Conservation (phyloP, 768 basidiomycete species). For the Cystobasidiopsis lactophilus region DNA sequence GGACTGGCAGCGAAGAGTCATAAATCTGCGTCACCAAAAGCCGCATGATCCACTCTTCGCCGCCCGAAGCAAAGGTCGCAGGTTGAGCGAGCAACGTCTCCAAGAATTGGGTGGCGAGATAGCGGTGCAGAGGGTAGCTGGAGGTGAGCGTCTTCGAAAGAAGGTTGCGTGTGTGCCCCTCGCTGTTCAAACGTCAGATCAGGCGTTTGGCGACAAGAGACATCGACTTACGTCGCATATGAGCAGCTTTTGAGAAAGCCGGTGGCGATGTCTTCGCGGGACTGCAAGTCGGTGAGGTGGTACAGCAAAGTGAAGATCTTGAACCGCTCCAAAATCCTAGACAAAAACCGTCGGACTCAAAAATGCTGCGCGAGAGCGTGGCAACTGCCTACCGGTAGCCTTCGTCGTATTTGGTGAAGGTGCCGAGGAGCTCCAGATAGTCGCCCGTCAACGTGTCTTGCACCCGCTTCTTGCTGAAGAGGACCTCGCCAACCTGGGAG, state of each 20-base stretch:
- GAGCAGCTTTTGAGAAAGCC: slow-evolving; percentile 77
- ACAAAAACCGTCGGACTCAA: slow-evolving; percentile 67
- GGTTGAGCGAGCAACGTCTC: slow-evolving; percentile 42
- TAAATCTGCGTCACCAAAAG: slow-evolving; percentile 88
- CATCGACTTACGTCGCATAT: slow-evolving; percentile 30
- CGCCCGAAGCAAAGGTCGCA: slow-evolving; percentile 33
- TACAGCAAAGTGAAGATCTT: slow-evolving; percentile 91
- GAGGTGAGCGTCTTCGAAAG: slow-evolving; percentile 87
- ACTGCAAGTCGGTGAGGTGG: slow-evolving; percentile 70
- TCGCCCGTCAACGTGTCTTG: slow-evolving; percentile 66
- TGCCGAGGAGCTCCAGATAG: slow-evolving; percentile 88
- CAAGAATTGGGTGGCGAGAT: slow-evolving; percentile 71
- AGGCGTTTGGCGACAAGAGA: slow-evolving; percentile 1
- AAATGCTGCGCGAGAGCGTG: slow-evolving; percentile 80
- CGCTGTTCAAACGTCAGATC: slow-evolving; percentile 30
- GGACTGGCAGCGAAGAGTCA: slow-evolving; percentile 73
- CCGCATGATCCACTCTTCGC: slow-evolving; percentile 70
- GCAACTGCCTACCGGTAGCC: slow-evolving; percentile 83
- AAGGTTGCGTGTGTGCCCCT: slow-evolving; percentile 82
- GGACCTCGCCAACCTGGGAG: slow-evolving; percentile 8
- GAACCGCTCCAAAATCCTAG: slow-evolving; percentile 70
- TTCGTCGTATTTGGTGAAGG: slow-evolving; percentile 63
- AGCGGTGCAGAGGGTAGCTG: slow-evolving; percentile 56
- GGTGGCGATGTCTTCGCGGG: slow-evolving; percentile 76
- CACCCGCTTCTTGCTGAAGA: slow-evolving; percentile 61